Percentiles rank a stretch among this genome's conserved stretches.
Conservation (phyloP, 2,329 filamentous ascomycete genomes). For the Magnaporthiopsis incrustans region DNA sequence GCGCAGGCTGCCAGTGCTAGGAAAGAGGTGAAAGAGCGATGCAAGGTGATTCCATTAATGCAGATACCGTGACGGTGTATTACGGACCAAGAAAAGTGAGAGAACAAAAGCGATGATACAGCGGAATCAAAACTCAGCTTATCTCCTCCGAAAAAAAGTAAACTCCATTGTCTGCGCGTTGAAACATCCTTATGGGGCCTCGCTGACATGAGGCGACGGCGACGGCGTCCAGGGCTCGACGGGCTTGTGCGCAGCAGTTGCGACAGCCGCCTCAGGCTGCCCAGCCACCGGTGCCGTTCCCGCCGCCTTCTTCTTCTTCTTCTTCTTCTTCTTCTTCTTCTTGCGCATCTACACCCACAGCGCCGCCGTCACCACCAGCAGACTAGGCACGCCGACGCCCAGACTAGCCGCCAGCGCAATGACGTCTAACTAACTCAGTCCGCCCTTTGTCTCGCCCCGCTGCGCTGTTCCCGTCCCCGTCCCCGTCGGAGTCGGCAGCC, state of each 20-base stretch:
- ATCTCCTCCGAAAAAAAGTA: too few relatives aligned
- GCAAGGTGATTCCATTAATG: too few relatives aligned
- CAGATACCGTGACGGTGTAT: too few relatives aligned
- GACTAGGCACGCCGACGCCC: conserved; percentile 24
- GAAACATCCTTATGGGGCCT: background rate
- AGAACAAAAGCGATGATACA: too few relatives aligned
- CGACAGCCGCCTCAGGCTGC: background rate
- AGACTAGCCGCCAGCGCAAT: conserved; percentile 19
- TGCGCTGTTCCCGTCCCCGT: too few relatives aligned
- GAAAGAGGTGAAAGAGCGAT: too few relatives aligned
- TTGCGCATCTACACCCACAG: conserved; percentile 14
- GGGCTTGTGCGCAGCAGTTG: background rate
- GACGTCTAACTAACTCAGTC: conserved; percentile 18
- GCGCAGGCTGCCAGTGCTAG: too few relatives aligned
- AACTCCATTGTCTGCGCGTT: too few relatives aligned
- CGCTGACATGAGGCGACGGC: background rate
- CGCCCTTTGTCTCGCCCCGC: conserved; percentile 8
- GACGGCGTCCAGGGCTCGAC: background rate
- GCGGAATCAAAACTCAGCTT: too few relatives aligned
- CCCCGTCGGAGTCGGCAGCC: background rate
- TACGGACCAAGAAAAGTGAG: too few relatives aligned
- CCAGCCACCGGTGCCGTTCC: background rate
- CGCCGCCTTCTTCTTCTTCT: background rate
- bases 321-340: conserved; percentile 15
- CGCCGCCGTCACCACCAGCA: conserved; percentile 20